Percentiles rank a stretch among this genome's conserved stretches.
Evolutionary conservation across 176 grass and related monocot genomes (phyloP).

Genomic region (Secale cereale): DNA sequence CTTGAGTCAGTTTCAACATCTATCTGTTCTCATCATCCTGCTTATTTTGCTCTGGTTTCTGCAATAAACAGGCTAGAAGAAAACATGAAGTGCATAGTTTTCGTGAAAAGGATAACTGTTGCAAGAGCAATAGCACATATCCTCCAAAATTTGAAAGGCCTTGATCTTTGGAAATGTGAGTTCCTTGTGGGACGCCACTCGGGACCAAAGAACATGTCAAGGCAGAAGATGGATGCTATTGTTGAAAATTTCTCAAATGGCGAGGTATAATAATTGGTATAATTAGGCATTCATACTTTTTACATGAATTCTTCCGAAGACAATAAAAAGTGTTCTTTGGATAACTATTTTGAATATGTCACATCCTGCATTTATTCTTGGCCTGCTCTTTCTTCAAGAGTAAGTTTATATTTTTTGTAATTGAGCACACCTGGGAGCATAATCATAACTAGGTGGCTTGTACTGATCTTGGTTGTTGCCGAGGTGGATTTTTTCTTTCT

Average conservation of each 20-base stretch:
- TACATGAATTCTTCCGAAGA: constrained; percentile 1
- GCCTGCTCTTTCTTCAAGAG: background rate
- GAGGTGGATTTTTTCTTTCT: background rate
- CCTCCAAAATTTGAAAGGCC: constrained; percentile 61
- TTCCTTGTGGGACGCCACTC: constrained; percentile 84
- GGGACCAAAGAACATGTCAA: constrained; percentile 73
- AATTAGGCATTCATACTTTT: constrained; percentile 25
- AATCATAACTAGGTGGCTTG: background rate
- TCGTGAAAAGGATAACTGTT: constrained; percentile 85
- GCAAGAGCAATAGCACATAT: constrained; percentile 67
- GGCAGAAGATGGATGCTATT: constrained; percentile 74
- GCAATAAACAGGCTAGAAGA: constrained; percentile 54
- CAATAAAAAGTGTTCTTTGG: constrained; percentile 1
- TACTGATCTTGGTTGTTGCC: background rate
- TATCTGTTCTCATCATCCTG: constrained; percentile 28
- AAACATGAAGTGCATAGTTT: constrained; percentile 87
- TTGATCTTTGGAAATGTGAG: constrained; percentile 84
- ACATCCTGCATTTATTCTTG: background rate
- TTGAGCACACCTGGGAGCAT: constrained; percentile 1
- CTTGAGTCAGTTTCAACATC: constrained; percentile 17
- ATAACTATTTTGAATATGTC: constrained; percentile 3
- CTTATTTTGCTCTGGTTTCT: constrained; percentile 32
- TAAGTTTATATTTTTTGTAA: background rate
- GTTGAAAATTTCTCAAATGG: constrained; percentile 81
- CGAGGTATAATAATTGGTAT: constrained; percentile 56